Evolutionary conservation across 2,329 filamentous ascomycete genomes (phyloP).

Genomic region (Aspergillus pseudoviridinutans): DNA sequence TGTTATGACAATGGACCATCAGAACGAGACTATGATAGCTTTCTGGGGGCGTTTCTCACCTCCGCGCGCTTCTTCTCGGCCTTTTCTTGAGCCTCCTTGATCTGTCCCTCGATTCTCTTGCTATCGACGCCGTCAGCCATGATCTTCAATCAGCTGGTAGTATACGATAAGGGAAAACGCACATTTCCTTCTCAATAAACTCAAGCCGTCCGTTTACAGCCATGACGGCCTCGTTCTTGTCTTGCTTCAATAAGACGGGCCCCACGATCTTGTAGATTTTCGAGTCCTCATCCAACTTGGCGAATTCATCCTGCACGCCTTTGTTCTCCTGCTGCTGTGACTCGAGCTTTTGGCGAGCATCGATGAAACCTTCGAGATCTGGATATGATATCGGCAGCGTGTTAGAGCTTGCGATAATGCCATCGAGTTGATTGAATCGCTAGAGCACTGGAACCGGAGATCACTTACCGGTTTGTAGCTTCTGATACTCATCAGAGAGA

Average conservation of each 20-base stretch:
- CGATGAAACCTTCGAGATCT: constrained; percentile 77
- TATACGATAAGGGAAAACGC: constrained; percentile 29
- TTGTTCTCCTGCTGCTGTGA: constrained; percentile 89
- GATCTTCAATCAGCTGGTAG: not conserved
- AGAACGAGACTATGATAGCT: constrained; percentile 7
- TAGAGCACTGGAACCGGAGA: not conserved
- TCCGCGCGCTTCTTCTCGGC: constrained; percentile 63
- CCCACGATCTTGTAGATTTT: constrained; percentile 96
- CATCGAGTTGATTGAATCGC: not conserved
- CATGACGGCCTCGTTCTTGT: constrained; percentile 82
- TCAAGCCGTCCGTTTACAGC: constrained; percentile 87
- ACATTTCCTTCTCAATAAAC: constrained; percentile 95
- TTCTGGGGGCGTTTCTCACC: constrained; percentile 40
- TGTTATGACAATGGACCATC: constrained; percentile 14
- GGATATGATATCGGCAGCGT: not conserved
- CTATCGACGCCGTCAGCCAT: constrained; percentile 35
- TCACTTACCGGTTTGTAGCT: constrained; percentile 71
- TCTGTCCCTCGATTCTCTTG: constrained; percentile 63
- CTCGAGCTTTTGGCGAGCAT: constrained; percentile 84
- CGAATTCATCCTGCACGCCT: constrained; percentile 87
- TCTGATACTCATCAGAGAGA: constrained; percentile 82
- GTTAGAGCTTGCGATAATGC: constrained; percentile 3
- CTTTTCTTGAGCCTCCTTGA: constrained; percentile 60
- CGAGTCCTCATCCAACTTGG: constrained; percentile 70
- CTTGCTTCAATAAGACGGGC: constrained; percentile 90